Conservation (phyloP, 2,329 filamentous ascomycete species). For the Diplocarpon mali region DNA sequence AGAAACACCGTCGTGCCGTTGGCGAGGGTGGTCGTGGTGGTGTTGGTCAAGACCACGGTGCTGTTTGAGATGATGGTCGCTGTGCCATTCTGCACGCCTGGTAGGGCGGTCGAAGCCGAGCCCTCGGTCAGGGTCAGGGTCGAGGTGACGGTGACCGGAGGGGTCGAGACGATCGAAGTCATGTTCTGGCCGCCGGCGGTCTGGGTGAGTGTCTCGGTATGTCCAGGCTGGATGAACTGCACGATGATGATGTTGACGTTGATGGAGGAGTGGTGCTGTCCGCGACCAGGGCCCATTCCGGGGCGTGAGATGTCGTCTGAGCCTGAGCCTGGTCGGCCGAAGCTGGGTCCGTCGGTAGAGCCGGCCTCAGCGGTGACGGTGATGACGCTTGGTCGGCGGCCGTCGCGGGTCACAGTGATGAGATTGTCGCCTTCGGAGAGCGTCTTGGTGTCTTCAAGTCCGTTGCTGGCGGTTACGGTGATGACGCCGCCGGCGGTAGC, state of each 20-base stretch:
- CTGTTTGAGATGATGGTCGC: constrained; percentile 10
- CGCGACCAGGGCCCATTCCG: neutral
- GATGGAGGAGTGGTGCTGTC: constrained; percentile 1
- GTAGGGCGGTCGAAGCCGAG: constrained; percentile 1
- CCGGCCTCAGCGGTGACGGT: neutral
- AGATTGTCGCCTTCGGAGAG: neutral
- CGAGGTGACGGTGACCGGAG: constrained; percentile 6
- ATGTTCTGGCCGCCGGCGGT: constrained; percentile 6
- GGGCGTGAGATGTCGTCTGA: neutral
- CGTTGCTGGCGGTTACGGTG: neutral
- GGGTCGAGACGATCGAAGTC: constrained; percentile 6
- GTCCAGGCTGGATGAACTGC: constrained; percentile 7
- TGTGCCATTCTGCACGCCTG: constrained; percentile 8
- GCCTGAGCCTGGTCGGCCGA: too few species aligned
- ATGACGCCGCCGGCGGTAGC: neutral
- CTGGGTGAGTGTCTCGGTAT: constrained; percentile 6
- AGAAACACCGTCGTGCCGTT: neutral
- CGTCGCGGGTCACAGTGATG: neutral
- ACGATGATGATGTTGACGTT: constrained; percentile 13
- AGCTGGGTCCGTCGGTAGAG: too few species aligned
- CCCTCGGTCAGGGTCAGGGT: constrained; percentile 12
- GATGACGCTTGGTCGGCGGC: neutral
- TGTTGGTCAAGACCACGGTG: constrained; percentile 6
- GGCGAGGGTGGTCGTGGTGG: neutral
- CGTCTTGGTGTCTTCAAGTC: neutral